phyloP scores from a whole-genome alignment of 2,329 filamentous ascomycete genomes.

The Eutypella sp. region DNA sequence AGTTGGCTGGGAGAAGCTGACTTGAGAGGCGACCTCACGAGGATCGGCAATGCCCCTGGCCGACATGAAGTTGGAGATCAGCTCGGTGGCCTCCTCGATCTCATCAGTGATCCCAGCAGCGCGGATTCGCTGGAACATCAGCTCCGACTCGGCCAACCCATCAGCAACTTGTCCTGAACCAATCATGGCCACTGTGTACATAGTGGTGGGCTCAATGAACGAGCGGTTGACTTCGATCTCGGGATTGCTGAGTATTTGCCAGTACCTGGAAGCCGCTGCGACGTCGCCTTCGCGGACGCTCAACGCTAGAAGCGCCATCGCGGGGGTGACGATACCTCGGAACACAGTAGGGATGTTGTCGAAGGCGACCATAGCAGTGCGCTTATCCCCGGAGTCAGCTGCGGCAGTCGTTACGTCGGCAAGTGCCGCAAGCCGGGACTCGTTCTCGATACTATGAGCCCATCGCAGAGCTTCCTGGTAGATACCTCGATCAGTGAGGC shows the following conservation, averaged over 20 bases:
- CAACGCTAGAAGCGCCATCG: conserved; percentile 80
- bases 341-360: conserved; percentile 50
- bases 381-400: conserved; percentile 71
- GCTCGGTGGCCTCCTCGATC: conserved; percentile 81
- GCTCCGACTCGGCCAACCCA: conserved; percentile 70
- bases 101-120: conserved; percentile 61
- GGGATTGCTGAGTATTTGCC: conserved; percentile 65
- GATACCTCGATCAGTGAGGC: conserved; percentile 65
- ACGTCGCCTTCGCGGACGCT: conserved; percentile 80
- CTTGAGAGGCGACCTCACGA: conserved; percentile 45
- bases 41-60: conserved; percentile 50
- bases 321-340: conserved; percentile 49
- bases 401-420: conserved; percentile 69
- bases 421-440: conserved; percentile 59
- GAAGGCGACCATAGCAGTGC: conserved; percentile 64
- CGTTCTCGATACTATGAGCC: conserved; percentile 59
- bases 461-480: conserved; percentile 70
- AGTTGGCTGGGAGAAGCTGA: conserved; percentile 41
- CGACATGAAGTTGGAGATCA: conserved; percentile 56
- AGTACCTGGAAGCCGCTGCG: conserved; percentile 70
- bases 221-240: conserved; percentile 54
- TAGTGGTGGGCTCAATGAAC: conserved; percentile 82
- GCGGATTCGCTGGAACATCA: conserved; percentile 83
- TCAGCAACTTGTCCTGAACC: conserved; percentile 80
- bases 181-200: conserved; percentile 86